Conservation (phyloP, 306 rosid genomes). For the Lathyrus oleraceus region DNA sequence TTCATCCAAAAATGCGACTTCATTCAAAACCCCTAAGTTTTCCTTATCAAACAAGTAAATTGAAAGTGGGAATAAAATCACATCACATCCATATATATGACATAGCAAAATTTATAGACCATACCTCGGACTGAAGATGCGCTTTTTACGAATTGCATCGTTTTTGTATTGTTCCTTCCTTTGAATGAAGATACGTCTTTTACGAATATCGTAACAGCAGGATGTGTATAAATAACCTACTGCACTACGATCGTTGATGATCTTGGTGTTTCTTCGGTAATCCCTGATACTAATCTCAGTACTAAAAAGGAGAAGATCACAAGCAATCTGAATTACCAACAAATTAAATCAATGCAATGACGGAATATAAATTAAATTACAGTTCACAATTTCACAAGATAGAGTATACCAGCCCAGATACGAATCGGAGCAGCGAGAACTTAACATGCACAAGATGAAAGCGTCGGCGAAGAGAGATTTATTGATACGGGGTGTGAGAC, state of each 20-base stretch:
- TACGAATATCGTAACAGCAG: background rate
- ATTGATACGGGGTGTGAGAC: background rate
- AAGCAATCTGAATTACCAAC: constrained; percentile 5
- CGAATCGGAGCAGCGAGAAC: background rate
- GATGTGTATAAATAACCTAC: background rate
- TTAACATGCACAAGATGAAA: background rate
- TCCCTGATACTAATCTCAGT: background rate
- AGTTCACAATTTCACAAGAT: background rate
- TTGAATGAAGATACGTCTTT: background rate
- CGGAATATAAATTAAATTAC: background rate
- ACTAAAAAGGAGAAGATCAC: background rate
- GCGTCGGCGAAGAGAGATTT: background rate
- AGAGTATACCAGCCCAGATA: background rate
- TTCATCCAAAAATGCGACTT: background rate
- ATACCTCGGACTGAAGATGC: background rate
- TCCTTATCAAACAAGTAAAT: constrained; percentile 14
- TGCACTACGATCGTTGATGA: background rate
- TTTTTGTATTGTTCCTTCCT: background rate
- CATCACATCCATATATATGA: background rate
- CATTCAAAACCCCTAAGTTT: constrained; percentile 12
- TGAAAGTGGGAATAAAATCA: background rate
- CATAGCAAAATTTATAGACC: background rate
- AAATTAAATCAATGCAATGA: constrained; percentile 10
- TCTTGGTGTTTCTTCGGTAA: background rate
- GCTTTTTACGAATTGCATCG: background rate